Conservation (phyloP, 805 yeast genomes). For the Ogataea pini region DNA sequence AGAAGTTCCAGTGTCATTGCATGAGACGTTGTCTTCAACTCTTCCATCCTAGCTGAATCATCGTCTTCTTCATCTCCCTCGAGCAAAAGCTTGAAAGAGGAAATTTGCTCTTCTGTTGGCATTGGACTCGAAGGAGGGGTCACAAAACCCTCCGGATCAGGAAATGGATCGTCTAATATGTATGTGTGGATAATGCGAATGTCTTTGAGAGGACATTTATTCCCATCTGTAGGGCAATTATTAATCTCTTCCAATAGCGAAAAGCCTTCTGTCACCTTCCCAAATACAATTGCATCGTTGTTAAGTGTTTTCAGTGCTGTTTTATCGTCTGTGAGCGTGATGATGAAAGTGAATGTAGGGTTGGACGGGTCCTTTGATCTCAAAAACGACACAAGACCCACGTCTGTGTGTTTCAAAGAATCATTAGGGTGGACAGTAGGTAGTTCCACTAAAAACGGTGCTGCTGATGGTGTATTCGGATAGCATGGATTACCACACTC, state of each 20-base stretch:
- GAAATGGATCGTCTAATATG: slow-evolving; percentile 56
- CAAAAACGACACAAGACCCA: slow-evolving; percentile 39
- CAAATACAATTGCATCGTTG: slow-evolving; percentile 41
- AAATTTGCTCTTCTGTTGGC: slow-evolving; percentile 34
- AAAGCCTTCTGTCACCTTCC: slow-evolving; percentile 53
- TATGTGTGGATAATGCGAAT: slow-evolving; percentile 53
- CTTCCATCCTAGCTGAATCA: no score
- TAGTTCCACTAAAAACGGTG: neutral
- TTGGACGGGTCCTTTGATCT: neutral
- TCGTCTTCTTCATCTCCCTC: no score
- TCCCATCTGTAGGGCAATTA: slow-evolving; percentile 38
- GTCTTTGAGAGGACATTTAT: slow-evolving; percentile 46
- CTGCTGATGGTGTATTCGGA: slow-evolving; percentile 32
- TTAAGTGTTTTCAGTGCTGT: slow-evolving; percentile 28
- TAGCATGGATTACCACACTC: slow-evolving; percentile 52
- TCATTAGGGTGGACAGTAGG: slow-evolving; percentile 20
- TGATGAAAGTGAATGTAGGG: slow-evolving; percentile 40
- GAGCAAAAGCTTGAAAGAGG: slow-evolving; percentile 36
- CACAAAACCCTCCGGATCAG: slow-evolving; percentile 32
- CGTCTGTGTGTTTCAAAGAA: slow-evolving; percentile 25
- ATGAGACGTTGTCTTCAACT: slow-evolving; percentile 43
- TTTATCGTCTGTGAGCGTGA: slow-evolving; percentile 37
- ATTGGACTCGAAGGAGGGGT: slow-evolving; percentile 36
- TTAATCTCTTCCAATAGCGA: slow-evolving; percentile 47
- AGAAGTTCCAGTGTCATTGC: slow-evolving; percentile 64